These are phyloP conservation scores for Sanghuangporus sanghuang DNA, from an alignment of 1,284 basidiomycete species.

Conservation along the genomic window DNA sequence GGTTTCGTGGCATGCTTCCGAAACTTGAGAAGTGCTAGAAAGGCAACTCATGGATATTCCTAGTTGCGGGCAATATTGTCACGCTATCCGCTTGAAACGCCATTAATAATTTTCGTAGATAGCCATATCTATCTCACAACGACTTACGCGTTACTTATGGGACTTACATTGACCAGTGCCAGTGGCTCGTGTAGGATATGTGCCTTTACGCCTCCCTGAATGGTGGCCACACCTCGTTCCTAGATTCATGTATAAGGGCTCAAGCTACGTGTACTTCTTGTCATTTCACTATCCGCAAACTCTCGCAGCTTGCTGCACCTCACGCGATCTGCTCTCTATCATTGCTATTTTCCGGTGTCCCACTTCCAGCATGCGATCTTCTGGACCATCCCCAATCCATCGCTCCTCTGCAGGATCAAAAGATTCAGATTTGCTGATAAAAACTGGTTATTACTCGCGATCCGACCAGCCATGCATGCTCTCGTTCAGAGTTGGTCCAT, in stretches of 20 bases:
- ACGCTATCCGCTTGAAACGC: no score
- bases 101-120: background rate
- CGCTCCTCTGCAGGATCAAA: background rate
- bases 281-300: no score
- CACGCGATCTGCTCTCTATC: no score
- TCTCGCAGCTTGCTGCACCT: no score
- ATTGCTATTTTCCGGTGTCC: no score
- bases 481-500: background rate
- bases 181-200: background rate
- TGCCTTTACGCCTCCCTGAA: background rate
- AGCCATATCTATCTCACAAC: background rate
- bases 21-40: no score
- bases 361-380: no score
- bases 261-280: background rate
- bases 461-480: constrained; percentile 5
- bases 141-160: background rate
- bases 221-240: background rate
- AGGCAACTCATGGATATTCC: no score
- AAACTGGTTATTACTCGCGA: background rate
- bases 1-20: no score
- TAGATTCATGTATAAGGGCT: background rate
- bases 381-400: background rate
- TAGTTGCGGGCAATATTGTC: no score
- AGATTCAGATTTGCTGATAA: background rate
- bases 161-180: background rate